These are phyloP conservation scores for Aspergillus leporis DNA, from an alignment of 495 filamentous ascomycete species.

Conservation along the genomic window DNA sequence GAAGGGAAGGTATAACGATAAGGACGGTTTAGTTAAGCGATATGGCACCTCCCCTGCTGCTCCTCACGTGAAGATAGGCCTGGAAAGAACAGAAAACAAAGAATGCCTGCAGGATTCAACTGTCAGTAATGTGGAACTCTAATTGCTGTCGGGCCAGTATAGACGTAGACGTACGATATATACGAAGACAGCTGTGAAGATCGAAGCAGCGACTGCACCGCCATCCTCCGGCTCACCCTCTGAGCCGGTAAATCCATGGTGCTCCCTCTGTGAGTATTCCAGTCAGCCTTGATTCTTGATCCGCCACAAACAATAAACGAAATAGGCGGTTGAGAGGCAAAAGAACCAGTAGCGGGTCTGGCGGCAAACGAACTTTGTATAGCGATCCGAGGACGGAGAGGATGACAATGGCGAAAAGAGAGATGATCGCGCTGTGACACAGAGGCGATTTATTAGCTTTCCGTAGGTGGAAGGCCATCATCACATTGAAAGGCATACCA, in stretches of 20 bases:
- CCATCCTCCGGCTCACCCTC: constrained; percentile 73
- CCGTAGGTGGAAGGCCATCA: neutral
- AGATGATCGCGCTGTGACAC: constrained; percentile 73
- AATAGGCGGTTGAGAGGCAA: neutral
- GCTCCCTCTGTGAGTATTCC: constrained; percentile 52
- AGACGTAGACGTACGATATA: constrained; percentile 66
- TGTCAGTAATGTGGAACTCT: constrained; percentile 6
- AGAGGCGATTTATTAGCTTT: constrained; percentile 7
- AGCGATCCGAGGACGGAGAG: constrained; percentile 79
- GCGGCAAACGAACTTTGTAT: constrained; percentile 58
- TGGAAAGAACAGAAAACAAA: constrained; percentile 88
- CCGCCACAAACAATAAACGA: neutral
- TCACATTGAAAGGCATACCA: constrained; percentile 60
- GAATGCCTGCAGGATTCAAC: constrained; percentile 60
- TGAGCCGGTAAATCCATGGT: constrained; percentile 78
- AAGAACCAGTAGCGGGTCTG: neutral
- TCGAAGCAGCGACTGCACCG: constrained; percentile 71
- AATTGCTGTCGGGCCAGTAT: neutral
- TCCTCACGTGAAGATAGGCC: constrained; percentile 74
- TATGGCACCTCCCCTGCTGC: constrained; percentile 79
- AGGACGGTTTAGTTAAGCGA: constrained; percentile 54
- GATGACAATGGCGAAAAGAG: constrained; percentile 83
- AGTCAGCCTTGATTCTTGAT: constrained; percentile 4
- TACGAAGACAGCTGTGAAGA: constrained; percentile 82
- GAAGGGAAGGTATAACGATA: constrained; percentile 5